phyloP scores from a whole-genome alignment of 768 basidiomycete species.

The Kondoa subrosea region DNA sequence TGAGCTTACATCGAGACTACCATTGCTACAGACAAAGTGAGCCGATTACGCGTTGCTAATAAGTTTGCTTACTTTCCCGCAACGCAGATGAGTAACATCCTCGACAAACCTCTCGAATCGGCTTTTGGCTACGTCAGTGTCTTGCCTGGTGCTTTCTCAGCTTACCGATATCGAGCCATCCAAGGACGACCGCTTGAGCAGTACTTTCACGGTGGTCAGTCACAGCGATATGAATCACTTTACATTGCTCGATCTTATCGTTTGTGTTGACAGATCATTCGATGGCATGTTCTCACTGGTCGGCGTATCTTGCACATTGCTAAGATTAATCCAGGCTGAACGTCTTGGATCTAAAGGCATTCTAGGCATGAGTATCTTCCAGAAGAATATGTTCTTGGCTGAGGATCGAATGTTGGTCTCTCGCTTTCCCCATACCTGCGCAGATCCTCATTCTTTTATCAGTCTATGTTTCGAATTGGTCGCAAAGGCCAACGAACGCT shows the following conservation, averaged over 20 bases:
- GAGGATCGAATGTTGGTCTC: slow-evolving; percentile 10
- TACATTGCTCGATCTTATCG: background rate
- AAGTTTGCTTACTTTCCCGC: no score
- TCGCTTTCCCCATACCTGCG: no score
- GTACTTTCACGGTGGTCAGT: slow-evolving; percentile 43
- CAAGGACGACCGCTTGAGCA: slow-evolving; percentile 54
- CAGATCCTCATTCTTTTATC: slow-evolving; percentile 14
- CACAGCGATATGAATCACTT: background rate
- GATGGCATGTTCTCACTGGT: slow-evolving; percentile 38
- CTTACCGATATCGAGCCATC: slow-evolving; percentile 85
- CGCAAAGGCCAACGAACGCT: slow-evolving; percentile 62
- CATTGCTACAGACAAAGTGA: no score
- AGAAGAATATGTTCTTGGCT: slow-evolving; percentile 51
- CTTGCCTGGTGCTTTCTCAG: slow-evolving; percentile 88
- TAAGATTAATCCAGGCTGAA: slow-evolving; percentile 54
- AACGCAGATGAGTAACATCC: slow-evolving; percentile 94
- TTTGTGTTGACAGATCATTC: slow-evolving; percentile 47
- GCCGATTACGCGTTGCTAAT: no score
- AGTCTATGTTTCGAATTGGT: slow-evolving; percentile 95
- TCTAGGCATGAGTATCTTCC: slow-evolving; percentile 92
- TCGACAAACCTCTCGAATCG: slow-evolving; percentile 87
- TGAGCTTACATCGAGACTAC: no score
- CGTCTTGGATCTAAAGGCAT: slow-evolving; percentile 85
- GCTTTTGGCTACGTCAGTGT: slow-evolving; percentile 71
- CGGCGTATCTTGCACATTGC: background rate